Conservation (phyloP, 768 basidiomycete species). For the Leccinum disarticulatum region DNA sequence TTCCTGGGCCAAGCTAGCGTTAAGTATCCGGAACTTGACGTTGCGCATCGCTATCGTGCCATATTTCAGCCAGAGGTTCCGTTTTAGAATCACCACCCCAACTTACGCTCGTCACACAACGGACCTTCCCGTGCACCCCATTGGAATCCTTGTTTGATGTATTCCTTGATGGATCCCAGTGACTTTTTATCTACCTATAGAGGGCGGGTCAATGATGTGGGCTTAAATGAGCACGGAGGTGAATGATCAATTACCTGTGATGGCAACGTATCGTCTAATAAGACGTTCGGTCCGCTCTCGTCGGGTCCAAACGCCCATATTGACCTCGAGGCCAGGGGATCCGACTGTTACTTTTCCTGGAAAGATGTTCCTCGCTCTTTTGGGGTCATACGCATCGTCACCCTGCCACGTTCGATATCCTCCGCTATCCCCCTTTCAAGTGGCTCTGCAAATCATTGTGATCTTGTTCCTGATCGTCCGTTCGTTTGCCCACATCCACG, state of each 20-base stretch:
- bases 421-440: slow-evolving; percentile 94
- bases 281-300: slow-evolving; percentile 89
- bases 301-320: slow-evolving; percentile 99
- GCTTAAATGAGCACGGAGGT: not conserved
- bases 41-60: slow-evolving; percentile 83
- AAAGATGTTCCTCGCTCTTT: slow-evolving; percentile 97
- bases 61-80: slow-evolving; percentile 1
- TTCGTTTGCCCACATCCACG: slow-evolving; percentile 15
- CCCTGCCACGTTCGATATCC: slow-evolving; percentile 90
- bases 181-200: slow-evolving; percentile 88
- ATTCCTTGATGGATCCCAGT: slow-evolving; percentile 85
- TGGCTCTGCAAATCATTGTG: slow-evolving; percentile 99
- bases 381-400: slow-evolving; percentile 91
- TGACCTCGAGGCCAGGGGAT: slow-evolving; percentile 92
- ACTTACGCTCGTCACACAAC: slow-evolving; percentile 96
- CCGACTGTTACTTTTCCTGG: slow-evolving; percentile 97
- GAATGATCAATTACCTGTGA: slow-evolving; percentile 61
- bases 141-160: slow-evolving; percentile 98
- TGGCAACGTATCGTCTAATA: slow-evolving; percentile 94
- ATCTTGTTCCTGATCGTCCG: slow-evolving; percentile 76
- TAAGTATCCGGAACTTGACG: slow-evolving; percentile 95
- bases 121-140: slow-evolving; percentile 99
- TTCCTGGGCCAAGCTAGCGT: slow-evolving; percentile 89
- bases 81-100: not conserved
- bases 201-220: not conserved